Percentiles rank a stretch among this genome's conserved stretches.
phyloP scores from a whole-genome alignment of 495 filamentous ascomycete genomes.

The Annulohypoxylon stygium region DNA sequence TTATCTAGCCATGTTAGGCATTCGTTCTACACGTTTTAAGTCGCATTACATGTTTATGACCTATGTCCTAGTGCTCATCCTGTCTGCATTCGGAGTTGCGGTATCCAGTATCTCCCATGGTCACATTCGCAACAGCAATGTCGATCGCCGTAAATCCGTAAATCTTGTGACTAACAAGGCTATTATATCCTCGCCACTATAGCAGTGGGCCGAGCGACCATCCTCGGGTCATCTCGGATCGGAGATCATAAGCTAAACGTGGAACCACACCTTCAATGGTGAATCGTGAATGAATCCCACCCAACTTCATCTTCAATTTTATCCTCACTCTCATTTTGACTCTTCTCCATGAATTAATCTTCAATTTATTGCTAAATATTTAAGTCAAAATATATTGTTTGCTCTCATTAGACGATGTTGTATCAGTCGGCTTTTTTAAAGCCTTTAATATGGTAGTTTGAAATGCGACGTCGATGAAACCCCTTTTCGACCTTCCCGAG shows the following conservation, averaged over 20 bases:
- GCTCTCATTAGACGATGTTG: background rate
- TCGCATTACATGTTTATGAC: constrained; percentile 15
- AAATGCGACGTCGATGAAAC: constrained; percentile 9
- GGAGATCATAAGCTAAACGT: constrained; percentile 7
- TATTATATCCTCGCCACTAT: constrained; percentile 22
- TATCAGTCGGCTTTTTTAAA: background rate
- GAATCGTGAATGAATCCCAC: background rate
- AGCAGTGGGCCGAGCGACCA: constrained; percentile 13
- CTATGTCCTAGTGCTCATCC: constrained; percentile 32
- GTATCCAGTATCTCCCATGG: constrained; percentile 20
- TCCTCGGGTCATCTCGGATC: constrained; percentile 29
- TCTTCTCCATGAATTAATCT: background rate
- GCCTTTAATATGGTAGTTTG: background rate
- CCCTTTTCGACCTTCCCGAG: constrained; percentile 9
- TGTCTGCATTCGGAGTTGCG: constrained; percentile 29
- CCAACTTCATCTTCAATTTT: constrained; percentile 3
- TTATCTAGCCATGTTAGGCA: constrained; percentile 32
- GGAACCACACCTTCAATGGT: constrained; percentile 6
- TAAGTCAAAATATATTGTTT: background rate
- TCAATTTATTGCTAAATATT: background rate
- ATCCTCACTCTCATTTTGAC: background rate
- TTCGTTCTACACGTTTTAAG: constrained; percentile 11
- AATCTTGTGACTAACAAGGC: constrained; percentile 30
- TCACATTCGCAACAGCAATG: constrained; percentile 28
- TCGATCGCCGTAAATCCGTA: constrained; percentile 33